phyloP scores from a whole-genome alignment of 78 protist species.

The Corallochytrium limacisporum region DNA sequence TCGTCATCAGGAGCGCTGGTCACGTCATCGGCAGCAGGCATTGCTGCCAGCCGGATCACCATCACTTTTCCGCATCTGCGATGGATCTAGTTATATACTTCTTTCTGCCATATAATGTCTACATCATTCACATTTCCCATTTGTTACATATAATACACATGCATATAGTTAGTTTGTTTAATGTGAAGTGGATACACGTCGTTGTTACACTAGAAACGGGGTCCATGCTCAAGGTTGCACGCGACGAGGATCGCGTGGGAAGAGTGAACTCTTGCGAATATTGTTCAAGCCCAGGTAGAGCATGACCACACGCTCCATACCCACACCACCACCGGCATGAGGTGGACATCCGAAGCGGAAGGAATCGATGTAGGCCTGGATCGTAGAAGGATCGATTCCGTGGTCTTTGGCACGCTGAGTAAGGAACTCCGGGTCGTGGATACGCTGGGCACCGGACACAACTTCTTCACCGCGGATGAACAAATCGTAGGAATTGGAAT shows the following conservation, averaged over 20 bases:
- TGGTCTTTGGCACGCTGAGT: slow-evolving; percentile 26
- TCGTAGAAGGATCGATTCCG: slow-evolving; percentile 33
- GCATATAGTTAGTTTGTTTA: too few species aligned
- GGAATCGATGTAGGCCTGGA: slow-evolving; percentile 78
- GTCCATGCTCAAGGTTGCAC: slow-evolving; percentile 65
- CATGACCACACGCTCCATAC: slow-evolving; percentile 88
- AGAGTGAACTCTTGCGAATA: slow-evolving; percentile 83
- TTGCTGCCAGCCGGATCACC: too few species aligned
- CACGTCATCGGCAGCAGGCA: too few species aligned
- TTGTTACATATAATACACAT: too few species aligned
- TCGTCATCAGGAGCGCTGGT: too few species aligned
- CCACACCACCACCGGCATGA: slow-evolving; percentile 98
- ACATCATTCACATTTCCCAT: too few species aligned
- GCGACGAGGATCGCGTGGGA: slow-evolving; percentile 93
- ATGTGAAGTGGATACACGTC: too few species aligned
- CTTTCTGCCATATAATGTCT: too few species aligned
- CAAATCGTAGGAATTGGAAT: slow-evolving; percentile 93
- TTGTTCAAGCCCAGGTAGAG: slow-evolving; percentile 86
- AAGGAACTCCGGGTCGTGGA: slow-evolving; percentile 85
- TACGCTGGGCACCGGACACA: slow-evolving; percentile 97
- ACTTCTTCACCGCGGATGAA: slow-evolving; percentile 98
- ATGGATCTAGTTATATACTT: too few species aligned
- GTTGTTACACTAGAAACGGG: too few species aligned
- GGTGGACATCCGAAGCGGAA: slow-evolving; percentile 94
- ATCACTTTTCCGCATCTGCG: too few species aligned